Conservation (phyloP, 768 basidiomycete species). For the Cyclocybe aegerita region DNA sequence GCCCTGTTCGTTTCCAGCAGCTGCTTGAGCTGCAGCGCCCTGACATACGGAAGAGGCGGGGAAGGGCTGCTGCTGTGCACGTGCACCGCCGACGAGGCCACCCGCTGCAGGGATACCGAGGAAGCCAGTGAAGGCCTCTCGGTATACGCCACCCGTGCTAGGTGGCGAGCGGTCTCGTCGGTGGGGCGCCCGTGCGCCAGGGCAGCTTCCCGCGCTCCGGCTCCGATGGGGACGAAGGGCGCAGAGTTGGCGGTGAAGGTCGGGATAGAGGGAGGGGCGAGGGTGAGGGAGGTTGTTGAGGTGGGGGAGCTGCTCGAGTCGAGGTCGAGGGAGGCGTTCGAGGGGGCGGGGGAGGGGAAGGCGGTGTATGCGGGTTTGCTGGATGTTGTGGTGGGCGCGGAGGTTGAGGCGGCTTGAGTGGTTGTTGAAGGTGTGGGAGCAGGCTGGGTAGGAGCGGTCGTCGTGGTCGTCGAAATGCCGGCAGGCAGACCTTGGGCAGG, state of each 20-base stretch:
- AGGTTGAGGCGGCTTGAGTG: constrained; percentile 16
- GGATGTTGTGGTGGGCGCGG: constrained; percentile 27
- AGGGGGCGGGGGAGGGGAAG: constrained; percentile 42
- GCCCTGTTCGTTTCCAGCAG: constrained; percentile 15
- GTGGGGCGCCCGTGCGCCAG: constrained; percentile 25
- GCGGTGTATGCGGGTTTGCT: constrained; percentile 19
- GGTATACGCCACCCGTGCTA: constrained; percentile 96
- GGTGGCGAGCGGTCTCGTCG: constrained; percentile 86
- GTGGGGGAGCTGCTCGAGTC: constrained; percentile 22
- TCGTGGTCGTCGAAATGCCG: constrained; percentile 29
- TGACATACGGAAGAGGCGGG: constrained; percentile 18
- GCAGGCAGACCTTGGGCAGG: constrained; percentile 65
- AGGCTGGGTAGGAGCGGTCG: constrained; percentile 21
- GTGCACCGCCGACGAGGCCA: constrained; percentile 47
- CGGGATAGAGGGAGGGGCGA: constrained; percentile 37
- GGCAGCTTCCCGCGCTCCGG: constrained; percentile 21
- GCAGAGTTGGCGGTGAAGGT: constrained; percentile 28
- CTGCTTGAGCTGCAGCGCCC: constrained; percentile 24
- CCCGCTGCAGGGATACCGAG: constrained; percentile 92
- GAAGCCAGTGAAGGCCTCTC: constrained; percentile 44
- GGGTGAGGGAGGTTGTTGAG: constrained; percentile 24
- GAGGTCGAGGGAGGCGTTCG: constrained; percentile 36
- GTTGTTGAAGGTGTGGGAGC: constrained; percentile 22
- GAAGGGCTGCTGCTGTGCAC: constrained; percentile 17
- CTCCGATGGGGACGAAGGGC: constrained; percentile 22